Percentiles rank a stretch among this genome's conserved stretches.
These are phyloP conservation scores for Teratosphaeria pseudoeucalypti DNA, from an alignment of 2,329 filamentous ascomycete species.

Conservation along the genomic window DNA sequence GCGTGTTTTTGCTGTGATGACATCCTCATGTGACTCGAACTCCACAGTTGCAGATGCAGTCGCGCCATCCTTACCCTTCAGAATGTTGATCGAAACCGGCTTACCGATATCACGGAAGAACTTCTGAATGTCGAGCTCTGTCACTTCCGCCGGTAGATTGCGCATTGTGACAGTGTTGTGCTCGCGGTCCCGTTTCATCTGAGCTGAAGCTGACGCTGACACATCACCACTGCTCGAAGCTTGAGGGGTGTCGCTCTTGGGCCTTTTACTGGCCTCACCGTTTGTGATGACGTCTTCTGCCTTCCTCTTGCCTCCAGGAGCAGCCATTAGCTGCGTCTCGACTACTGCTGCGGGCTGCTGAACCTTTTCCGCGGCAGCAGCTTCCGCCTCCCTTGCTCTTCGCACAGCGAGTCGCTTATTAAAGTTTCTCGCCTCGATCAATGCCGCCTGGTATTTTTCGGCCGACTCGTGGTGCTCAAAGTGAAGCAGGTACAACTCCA, in stretches of 20 bases:
- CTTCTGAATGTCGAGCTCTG: constrained; percentile 65
- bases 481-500: constrained; percentile 65
- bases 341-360: constrained; percentile 23
- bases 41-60: constrained; percentile 67
- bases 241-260: constrained; percentile 38
- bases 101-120: constrained; percentile 88
- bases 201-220: constrained; percentile 23
- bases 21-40: constrained; percentile 72
- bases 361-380: constrained; percentile 47
- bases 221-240: constrained; percentile 23
- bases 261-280: constrained; percentile 42
- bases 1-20: constrained; percentile 66
- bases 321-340: constrained; percentile 11
- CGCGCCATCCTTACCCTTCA: constrained; percentile 51
- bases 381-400: constrained; percentile 56
- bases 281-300: constrained; percentile 50
- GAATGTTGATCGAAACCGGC: constrained; percentile 65
- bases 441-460: constrained; percentile 60
- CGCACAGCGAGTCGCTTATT: constrained; percentile 53
- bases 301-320: constrained; percentile 56
- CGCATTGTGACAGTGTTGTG: constrained; percentile 75
- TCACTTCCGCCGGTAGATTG: constrained; percentile 60
- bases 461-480: constrained; percentile 86
- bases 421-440: constrained; percentile 62
- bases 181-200: constrained; percentile 72